phyloP scores from a whole-genome alignment of 306 rosid genomes.

The Vigna nakashimae region DNA sequence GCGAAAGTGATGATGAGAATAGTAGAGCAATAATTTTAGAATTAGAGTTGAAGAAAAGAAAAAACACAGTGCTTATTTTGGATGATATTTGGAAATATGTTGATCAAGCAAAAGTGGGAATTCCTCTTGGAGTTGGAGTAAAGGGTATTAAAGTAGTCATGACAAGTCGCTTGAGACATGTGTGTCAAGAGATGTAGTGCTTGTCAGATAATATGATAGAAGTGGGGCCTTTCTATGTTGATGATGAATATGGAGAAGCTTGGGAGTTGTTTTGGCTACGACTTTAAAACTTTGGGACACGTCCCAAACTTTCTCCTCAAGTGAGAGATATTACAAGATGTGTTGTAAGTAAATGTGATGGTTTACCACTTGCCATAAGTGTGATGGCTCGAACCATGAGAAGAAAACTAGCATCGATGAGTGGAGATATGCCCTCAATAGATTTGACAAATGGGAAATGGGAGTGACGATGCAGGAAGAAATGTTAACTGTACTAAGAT shows the following conservation, averaged over 20 bases:
- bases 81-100: conserved; percentile 53
- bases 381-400: conserved; percentile 33
- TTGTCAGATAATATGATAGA: not conserved
- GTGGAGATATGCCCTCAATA: not conserved
- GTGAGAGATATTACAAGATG: not conserved
- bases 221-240: fast-evolving
- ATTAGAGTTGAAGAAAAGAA: not conserved
- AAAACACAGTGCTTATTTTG: conserved; percentile 30
- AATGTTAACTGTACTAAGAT: not conserved
- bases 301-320: not conserved
- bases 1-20: not conserved
- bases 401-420: not conserved
- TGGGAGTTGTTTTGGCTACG: conserved; percentile 39
- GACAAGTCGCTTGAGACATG: conserved; percentile 39
- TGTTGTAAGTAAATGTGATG: not conserved
- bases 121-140: not conserved
- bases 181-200: conserved; percentile 32
- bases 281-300: not conserved
- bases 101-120: conserved; percentile 39
- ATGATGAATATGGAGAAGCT: not conserved
- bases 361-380: conserved; percentile 39
- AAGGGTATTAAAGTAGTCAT: conserved; percentile 44
- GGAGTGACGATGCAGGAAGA: not conserved
- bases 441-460: not conserved
- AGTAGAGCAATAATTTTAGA: conserved; percentile 17